A percentile compares a stretch with the other conserved stretches of the same genome.
phyloP scores from a whole-genome alignment of 2,329 filamentous ascomycete species.

The Fusarium multiceps region DNA sequence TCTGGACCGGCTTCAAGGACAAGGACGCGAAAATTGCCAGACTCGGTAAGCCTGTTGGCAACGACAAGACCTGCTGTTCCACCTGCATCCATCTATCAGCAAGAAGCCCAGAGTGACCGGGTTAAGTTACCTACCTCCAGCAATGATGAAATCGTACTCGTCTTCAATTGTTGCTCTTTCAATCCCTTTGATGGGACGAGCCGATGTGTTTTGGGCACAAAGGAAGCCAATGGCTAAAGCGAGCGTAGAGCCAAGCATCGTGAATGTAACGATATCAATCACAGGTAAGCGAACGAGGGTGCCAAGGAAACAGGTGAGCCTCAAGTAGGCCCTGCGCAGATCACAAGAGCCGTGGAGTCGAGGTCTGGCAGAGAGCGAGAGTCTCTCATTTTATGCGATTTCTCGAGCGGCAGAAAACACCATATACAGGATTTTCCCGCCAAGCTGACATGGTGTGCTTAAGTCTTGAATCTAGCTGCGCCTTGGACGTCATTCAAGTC shows the following conservation, averaged over 20 bases:
- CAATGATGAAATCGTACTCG: slow-evolving; percentile 17
- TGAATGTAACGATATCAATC: background rate
- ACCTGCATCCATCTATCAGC: background rate
- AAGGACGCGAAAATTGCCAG: slow-evolving; percentile 11
- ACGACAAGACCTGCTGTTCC: slow-evolving; percentile 17
- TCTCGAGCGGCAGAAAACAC: background rate
- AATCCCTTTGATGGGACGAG: slow-evolving; percentile 4
- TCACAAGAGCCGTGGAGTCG: background rate
- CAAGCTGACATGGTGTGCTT: background rate
- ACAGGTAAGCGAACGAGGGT: background rate
- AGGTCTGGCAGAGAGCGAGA: background rate
- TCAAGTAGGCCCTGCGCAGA: accelerated
- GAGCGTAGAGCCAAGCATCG: background rate
- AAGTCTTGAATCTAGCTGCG: background rate
- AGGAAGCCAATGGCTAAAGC: background rate
- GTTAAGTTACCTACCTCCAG: no score
- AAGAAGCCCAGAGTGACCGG: no score
- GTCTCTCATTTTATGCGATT: background rate
- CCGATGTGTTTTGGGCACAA: background rate
- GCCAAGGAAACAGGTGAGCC: background rate
- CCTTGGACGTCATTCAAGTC: background rate
- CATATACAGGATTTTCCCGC: background rate
- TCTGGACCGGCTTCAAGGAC: slow-evolving; percentile 15
- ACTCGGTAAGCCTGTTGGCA: slow-evolving; percentile 19
- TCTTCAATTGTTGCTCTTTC: slow-evolving; percentile 4